Base-by-base conservation (phyloP, 1,139 yeast genomes). In the Blastobotrys malaysiensis region DNA sequence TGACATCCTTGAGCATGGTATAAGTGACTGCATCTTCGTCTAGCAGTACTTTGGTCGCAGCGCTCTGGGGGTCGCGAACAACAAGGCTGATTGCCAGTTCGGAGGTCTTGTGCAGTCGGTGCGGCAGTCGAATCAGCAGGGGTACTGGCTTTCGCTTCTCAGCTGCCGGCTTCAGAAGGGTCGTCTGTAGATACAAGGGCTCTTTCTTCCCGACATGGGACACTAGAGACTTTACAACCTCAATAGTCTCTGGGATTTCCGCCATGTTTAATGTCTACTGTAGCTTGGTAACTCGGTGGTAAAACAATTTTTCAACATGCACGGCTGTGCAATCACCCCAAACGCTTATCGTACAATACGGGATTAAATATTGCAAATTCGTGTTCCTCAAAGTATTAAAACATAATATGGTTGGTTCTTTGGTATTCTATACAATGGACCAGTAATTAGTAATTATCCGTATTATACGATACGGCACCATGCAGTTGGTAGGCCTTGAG, bases 1-100 rank as follows among this genome's bases (percentile, higher is more conserved):
- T 54, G 39, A 65, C 61, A 46, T 65, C 67, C 3, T 61, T 54
- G 47, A 65, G 65, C 54, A 63, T 27, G 27, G 62, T 63, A 43
- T 60, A 55, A 1, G 69, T 65, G n/a, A 61, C 45, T 3, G 56
- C 56, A 9, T 50, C 50, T 36, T 61, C 58, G 16, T 55, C 61
- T 45, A 58, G 62, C 7, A 65, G 55, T 2, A 53, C 56, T 7
- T 57, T 56, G 9, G 56, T 55, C 16, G 57, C 63, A 43, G 55
- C 54, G 49, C 55, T 57, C 51, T 59, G 63, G 2, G 68, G 65
- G 36, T 65, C 67, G 46, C 58, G 61, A 39, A 65, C 67, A 3
- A 65, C 56, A 4, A 65, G 50, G 48, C 67, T 61, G 22, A 65
- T 62, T 9, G 58, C 53, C 46, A 59, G 56, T 19, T 59, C 61